Conservation (phyloP, 257 asterid genomes). For the Capsicum chinense region DNA sequence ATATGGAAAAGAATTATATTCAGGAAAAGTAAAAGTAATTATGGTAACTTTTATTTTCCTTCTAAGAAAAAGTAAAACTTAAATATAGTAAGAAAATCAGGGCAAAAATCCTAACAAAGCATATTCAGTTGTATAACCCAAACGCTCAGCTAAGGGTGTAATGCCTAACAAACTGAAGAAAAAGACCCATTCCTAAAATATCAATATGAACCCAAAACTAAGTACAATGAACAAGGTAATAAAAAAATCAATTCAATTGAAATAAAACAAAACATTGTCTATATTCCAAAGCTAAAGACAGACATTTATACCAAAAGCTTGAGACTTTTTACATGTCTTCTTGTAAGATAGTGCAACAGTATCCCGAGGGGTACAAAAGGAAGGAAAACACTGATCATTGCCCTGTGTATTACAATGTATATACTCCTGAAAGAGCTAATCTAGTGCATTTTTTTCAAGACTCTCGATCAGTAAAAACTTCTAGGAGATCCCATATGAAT, state of each 20-base stretch:
- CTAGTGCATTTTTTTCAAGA: slow-evolving; percentile 50
- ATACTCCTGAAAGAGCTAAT: slow-evolving; percentile 63
- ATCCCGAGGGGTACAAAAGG: slow-evolving; percentile 91
- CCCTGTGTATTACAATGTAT: slow-evolving; percentile 67
- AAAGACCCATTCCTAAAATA: slow-evolving; percentile 81
- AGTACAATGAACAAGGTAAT: too few species aligned
- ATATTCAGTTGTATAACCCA: slow-evolving; percentile 95
- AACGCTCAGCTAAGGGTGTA: slow-evolving; percentile 91
- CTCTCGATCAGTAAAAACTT: slow-evolving; percentile 50
- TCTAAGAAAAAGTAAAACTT: too few species aligned
- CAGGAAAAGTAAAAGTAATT: too few species aligned
- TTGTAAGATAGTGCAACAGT: slow-evolving; percentile 65
- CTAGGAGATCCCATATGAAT: slow-evolving; percentile 44
- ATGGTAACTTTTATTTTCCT: too few species aligned
- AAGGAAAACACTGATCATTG: slow-evolving; percentile 79
- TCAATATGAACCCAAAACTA: neutral
- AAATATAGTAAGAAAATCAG: too few species aligned
- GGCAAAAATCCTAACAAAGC: slow-evolving; percentile 24
- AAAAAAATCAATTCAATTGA: too few species aligned
- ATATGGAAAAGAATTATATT: too few species aligned
- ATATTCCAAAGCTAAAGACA: too few species aligned
- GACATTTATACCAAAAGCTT: neutral
- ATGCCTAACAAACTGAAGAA: slow-evolving; percentile 92
- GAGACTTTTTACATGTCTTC: slow-evolving; percentile 63
- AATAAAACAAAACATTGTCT: too few species aligned